A percentile compares a stretch with the other conserved stretches of the same genome.
Conservation (phyloP, 176 grass and related monocot species). For the Zoysia japonica region DNA sequence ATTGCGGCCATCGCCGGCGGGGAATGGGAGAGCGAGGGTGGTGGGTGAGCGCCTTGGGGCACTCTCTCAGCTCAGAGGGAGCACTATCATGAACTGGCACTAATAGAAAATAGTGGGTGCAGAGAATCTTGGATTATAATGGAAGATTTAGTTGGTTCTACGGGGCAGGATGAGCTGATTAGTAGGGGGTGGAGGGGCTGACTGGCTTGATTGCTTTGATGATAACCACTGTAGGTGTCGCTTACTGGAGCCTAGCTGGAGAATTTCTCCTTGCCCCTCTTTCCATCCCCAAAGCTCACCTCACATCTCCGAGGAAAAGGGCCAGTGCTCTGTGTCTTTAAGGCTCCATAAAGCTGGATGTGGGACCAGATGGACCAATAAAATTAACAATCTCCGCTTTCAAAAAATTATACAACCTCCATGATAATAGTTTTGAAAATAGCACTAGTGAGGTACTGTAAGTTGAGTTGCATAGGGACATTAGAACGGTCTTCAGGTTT, state of each 20-base stretch:
- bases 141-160: constrained; percentile 49
- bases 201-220: constrained; percentile 54
- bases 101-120: constrained; percentile 48
- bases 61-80: constrained; percentile 31
- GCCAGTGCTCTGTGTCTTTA: constrained; percentile 38
- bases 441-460: not conserved
- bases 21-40: not conserved
- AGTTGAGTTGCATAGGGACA: constrained; percentile 16
- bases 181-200: constrained; percentile 10
- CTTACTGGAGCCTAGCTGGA: constrained; percentile 57
- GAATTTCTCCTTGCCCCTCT: constrained; percentile 40
- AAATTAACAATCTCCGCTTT: not conserved
- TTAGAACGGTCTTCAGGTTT: constrained; percentile 4
- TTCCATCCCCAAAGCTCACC: constrained; percentile 35
- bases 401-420: constrained; percentile 11
- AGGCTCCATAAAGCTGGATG: constrained; percentile 37
- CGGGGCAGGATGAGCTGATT: constrained; percentile 36
- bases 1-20: constrained; percentile 53
- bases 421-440: constrained; percentile 28
- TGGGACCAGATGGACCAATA: constrained; percentile 23
- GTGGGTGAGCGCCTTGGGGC: constrained; percentile 14
- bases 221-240: constrained; percentile 37
- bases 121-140: constrained; percentile 68
- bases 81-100: constrained; percentile 38
- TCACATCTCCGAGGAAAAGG: constrained; percentile 1